Evolutionary conservation across 306 rosid species (phyloP), one percentile per base, ranked within the genome.

Genomic region (Quercus cerris): DNA sequence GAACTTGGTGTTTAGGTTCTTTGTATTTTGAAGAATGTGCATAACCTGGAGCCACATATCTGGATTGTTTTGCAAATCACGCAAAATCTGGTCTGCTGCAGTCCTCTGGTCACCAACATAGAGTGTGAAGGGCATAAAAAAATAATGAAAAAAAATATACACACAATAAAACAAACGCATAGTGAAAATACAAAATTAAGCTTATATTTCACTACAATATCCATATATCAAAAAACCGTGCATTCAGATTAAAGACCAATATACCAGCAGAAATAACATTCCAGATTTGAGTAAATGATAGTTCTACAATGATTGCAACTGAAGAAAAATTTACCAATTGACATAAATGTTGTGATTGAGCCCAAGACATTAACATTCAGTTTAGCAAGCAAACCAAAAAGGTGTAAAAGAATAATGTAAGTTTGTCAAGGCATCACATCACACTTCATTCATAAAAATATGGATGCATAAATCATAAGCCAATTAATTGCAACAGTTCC

Each of bases 1-100:
- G 90, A 96, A 96, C 89, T 96, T 96, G 58, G 99, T 96, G 81
- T 96, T 96, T 31, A 96, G 80, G 85, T 84, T 93, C 62, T 86
- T 87, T 67, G 99, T 81, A 77, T 88, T 93, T 64, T 90, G 98
- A 78, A 96, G 81, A 80, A 96, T 88, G 87, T 90, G 99, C 94
- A 96, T 97, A 70, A 96, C 99, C 90, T 96, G 99, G 28, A 96
- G 93, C 99, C 99, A 96, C 96, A 91, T 96, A 31, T 96, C 97
- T 0, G 93, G 91, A 88, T 96, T 96, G 30, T 89, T 91, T 87
- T 96, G 99, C 84, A 96, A 84, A 78, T 96, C 98, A 23, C 98
- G 91, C 86, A 96, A 77, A 78, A 93, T 89, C 67, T 88, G 94
- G 84, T 96, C 99, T 12, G 99, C 99, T 31, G 99, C 97, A 71